These are phyloP conservation scores for Gossypium raimondii DNA, from an alignment of 345 rosid species.

Conservation along the genomic window DNA sequence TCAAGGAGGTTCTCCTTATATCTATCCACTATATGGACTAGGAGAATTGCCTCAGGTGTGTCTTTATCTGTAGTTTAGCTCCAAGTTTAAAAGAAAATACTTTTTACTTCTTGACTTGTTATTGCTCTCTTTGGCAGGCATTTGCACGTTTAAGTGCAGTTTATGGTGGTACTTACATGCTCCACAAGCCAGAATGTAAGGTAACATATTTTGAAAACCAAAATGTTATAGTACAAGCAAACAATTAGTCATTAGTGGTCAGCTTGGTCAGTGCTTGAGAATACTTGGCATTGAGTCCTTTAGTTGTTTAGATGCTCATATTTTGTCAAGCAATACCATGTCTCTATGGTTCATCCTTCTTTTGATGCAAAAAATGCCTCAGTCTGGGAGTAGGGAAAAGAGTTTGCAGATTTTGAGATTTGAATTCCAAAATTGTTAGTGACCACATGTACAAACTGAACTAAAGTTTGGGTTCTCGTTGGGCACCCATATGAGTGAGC, in stretches of 20 bases:
- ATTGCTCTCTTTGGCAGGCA: conserved; percentile 43
- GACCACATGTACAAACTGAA: not conserved
- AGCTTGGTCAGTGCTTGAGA: not conserved
- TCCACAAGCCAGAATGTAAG: conserved; percentile 89
- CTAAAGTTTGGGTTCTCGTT: not conserved
- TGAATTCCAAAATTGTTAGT: too few relatives aligned
- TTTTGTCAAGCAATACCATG: not conserved
- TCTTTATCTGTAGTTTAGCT: not conserved
- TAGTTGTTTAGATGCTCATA: not conserved
- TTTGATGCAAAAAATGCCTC: not conserved
- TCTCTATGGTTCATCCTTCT: not conserved
- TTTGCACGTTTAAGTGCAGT: conserved; percentile 95
- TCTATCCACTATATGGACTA: conserved; percentile 81
- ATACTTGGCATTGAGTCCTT: not conserved
- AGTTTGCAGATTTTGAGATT: too few relatives aligned
- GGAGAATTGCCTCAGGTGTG: conserved; percentile 93
- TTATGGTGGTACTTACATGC: conserved; percentile 96
- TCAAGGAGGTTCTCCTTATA: conserved; percentile 90
- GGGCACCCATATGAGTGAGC: not conserved
- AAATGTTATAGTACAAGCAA: not conserved
- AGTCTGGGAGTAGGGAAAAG: not conserved
- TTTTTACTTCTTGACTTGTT: conserved; percentile 13
- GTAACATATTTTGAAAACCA: conserved; percentile 27
- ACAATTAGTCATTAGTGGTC: not conserved
- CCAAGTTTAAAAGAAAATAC: not conserved